Evolutionary conservation across 2,329 filamentous ascomycete species (phyloP), one percentile per base, ranked within the genome.

Genomic region (Penicillium sp.): DNA sequence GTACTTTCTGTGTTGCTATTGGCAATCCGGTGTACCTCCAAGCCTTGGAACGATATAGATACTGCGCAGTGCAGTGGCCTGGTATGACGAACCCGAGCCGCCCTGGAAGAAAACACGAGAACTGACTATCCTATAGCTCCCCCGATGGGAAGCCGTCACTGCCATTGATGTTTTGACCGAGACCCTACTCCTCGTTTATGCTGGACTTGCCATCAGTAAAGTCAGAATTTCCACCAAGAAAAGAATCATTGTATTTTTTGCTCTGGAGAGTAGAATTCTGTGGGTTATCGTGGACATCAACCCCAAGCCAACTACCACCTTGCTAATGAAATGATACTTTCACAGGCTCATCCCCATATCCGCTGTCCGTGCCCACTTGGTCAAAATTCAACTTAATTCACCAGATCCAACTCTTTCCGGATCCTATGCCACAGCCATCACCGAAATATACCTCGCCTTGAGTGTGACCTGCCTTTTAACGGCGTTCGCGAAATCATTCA

Each of bases 211-310:
- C 27, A 58, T 63, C 19, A 21, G 43, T 26, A 51, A 45, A 39
- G 57, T 63, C 47, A 54, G 25, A n/a, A 63, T 63, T 1, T 60
- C 61, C 2, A 47, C 50, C 9, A 42, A 44, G 10, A 54, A 63
- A 33, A 63, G 62, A 23, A n/a, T 63, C 7, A 33, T 62, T 29
- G 57, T 62, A 3, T 49, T 61, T 10, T 43, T 48, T 2, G 57
- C 54, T 23, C 53, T 63, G 5, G 61, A 62, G 14, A 56, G 57
- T 53, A 49, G 78, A 9, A 16, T 59, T 13, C 2, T 59, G 57
- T 59, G 21, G 25, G 57, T 53, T 13, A n/a, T n/a, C 8, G 10
- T 37, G 8, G n/a, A 19, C 16, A 33, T 33, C 13, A 33, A 31
- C 19, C 19, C 19, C 19, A 19, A 19, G 11, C 2, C 13, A 33